Conservation (phyloP, 2,329 filamentous ascomycete genomes). For the Diaporthe velutina region DNA sequence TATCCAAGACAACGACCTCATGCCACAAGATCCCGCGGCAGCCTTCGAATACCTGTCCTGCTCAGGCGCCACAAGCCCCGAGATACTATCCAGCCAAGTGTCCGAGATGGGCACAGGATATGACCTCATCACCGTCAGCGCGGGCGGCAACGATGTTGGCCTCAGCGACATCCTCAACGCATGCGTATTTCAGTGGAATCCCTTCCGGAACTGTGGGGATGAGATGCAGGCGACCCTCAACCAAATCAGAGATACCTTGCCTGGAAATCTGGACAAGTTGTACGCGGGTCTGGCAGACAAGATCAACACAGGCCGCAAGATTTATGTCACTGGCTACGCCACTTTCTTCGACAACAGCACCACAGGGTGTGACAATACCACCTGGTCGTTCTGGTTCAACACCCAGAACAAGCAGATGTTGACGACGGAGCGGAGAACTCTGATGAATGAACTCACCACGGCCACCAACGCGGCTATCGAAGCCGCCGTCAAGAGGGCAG, state of each 20-base stretch:
- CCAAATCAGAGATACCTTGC: not conserved
- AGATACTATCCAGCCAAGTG: not conserved
- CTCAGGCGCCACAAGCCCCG: slow-evolving; percentile 8
- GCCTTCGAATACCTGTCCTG: slow-evolving; percentile 1
- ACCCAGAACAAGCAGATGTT: not conserved
- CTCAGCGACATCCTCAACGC: slow-evolving; percentile 12
- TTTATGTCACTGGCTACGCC: slow-evolving; percentile 19
- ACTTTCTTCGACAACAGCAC: slow-evolving; percentile 25
- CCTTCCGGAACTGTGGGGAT: slow-evolving; percentile 5
- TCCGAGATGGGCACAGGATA: slow-evolving; percentile 12
- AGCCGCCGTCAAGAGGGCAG: slow-evolving; percentile 8
- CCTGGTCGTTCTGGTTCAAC: slow-evolving; percentile 19
- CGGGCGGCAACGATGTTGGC: slow-evolving; percentile 5
- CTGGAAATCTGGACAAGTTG: slow-evolving; percentile 12
- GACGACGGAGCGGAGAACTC: not conserved
- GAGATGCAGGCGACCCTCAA: not conserved
- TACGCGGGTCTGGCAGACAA: slow-evolving; percentile 12
- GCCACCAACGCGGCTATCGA: slow-evolving; percentile 14
- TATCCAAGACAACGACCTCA: not conserved
- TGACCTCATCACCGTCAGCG: slow-evolving; percentile 14
- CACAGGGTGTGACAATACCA: slow-evolving; percentile 1
- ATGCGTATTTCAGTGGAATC: slow-evolving; percentile 18
- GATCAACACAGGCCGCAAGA: slow-evolving; percentile 20
- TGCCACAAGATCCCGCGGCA: slow-evolving; percentile 4
- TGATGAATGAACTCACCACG: slow-evolving; percentile 2